Evolutionary conservation across 305 asterid species (phyloP).

Genomic region (Salvia sclarea): DNA sequence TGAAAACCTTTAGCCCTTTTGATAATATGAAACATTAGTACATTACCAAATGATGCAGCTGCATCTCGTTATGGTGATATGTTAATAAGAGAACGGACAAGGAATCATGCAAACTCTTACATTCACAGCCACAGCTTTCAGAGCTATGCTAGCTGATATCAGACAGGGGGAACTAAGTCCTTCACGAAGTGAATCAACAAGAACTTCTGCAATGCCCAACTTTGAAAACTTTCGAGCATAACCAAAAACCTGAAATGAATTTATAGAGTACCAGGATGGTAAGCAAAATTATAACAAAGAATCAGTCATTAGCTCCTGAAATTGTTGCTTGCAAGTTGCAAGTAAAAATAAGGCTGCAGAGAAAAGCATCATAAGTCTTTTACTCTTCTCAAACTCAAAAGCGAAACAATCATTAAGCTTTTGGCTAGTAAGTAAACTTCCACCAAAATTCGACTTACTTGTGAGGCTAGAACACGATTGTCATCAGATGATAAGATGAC

Average conservation of each 20-base stretch:
- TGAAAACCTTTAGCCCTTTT: constrained; percentile 13
- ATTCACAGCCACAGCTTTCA: constrained; percentile 86
- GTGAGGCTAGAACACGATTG: constrained; percentile 87
- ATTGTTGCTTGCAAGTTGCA: not conserved
- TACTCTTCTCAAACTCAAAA: not conserved
- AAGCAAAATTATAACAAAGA: not conserved
- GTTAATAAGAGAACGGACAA: not conserved
- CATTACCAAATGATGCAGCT: constrained; percentile 20
- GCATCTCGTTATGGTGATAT: not conserved
- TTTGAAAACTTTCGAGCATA: constrained; percentile 88
- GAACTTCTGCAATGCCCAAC: constrained; percentile 68
- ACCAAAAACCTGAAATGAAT: constrained; percentile 74
- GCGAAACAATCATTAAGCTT: not conserved
- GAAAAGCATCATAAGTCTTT: not conserved
- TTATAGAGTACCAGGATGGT: not conserved
- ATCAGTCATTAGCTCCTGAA: constrained; percentile 14
- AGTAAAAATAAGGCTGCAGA: constrained; percentile 3
- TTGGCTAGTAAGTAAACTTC: constrained; percentile 13
- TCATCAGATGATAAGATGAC: constrained; percentile 84
- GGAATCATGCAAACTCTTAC: constrained; percentile 46
- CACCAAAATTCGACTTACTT: constrained; percentile 52
- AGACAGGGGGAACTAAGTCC: constrained; percentile 63
- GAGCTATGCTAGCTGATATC: constrained; percentile 74
- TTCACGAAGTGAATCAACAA: constrained; percentile 75
- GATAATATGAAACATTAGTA: constrained; percentile 15